Evolutionary conservation across 371 early-diverging fungal species (phyloP).

Genomic region (Mucor velutinosus): DNA sequence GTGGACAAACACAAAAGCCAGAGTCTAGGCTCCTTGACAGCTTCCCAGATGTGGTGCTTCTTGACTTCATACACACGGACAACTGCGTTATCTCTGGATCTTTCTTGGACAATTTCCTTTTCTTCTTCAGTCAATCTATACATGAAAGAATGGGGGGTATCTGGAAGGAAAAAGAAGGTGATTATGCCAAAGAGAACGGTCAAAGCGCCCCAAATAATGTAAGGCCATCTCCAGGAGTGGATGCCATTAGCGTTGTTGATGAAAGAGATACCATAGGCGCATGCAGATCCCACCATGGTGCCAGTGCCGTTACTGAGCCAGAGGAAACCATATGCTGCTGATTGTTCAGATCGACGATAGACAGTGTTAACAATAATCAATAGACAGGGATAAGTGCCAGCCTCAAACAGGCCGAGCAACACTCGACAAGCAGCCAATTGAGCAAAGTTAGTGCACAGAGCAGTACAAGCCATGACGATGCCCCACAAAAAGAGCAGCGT

Average conservation of each 20-base stretch:
- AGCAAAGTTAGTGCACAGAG: constrained; percentile 27
- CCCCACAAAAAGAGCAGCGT: constrained; percentile 36
- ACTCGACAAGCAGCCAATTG: constrained; percentile 28
- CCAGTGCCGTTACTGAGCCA: constrained; percentile 26
- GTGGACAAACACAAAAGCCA: constrained; percentile 24
- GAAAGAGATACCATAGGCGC: constrained; percentile 25
- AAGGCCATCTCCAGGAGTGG: constrained; percentile 28
- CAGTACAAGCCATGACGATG: constrained; percentile 25
- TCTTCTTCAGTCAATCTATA: constrained; percentile 28
- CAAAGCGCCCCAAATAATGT: constrained; percentile 30
- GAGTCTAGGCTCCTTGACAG: constrained; percentile 24
- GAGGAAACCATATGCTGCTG: constrained; percentile 18
- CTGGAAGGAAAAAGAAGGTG: constrained; percentile 30
- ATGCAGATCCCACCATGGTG: constrained; percentile 18
- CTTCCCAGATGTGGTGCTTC: constrained; percentile 25
- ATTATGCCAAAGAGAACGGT: constrained; percentile 24
- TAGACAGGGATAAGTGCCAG: constrained; percentile 29
- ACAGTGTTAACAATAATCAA: constrained; percentile 29
- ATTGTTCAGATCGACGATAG: constrained; percentile 41
- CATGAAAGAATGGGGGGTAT: constrained; percentile 19
- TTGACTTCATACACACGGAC: constrained; percentile 26
- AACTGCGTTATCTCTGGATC: constrained; percentile 26
- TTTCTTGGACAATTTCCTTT: constrained; percentile 24
- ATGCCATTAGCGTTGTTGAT: constrained; percentile 24
- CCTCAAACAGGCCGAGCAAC: constrained; percentile 40